These are phyloP conservation scores for Phalaenopsis aphrodite DNA, from an alignment of 106 monocot species.

Conservation along the genomic window DNA sequence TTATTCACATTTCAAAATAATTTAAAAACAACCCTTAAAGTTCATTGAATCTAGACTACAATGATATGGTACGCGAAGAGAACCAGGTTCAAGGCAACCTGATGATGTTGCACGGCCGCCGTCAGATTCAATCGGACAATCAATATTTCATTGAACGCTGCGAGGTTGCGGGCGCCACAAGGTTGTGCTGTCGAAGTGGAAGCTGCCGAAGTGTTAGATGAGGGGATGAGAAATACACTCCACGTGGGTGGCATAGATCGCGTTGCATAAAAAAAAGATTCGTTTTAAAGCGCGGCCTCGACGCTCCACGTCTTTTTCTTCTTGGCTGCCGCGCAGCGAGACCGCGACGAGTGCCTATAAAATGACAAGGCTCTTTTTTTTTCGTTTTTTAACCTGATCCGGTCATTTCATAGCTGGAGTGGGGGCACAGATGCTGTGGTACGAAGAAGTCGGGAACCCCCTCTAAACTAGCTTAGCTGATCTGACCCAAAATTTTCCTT, in stretches of 20 bases:
- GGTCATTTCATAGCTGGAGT: neutral
- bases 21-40: no score
- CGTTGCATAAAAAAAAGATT: neutral
- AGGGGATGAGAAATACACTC: neutral
- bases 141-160: neutral
- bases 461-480: no score
- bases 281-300: neutral
- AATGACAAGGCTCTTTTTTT: neutral
- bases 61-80: neutral
- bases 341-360: neutral
- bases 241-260: neutral
- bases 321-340: neutral
- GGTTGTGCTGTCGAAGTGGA: neutral
- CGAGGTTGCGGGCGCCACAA: neutral
- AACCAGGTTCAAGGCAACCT: neutral
- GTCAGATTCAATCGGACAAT: neutral
- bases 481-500: no score
- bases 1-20: no score
- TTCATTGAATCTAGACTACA: no score
- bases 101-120: neutral
- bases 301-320: neutral
- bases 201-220: neutral
- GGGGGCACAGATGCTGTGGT: neutral
- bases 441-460: neutral
- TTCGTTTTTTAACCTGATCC: no score